Conservation (phyloP, 495 filamentous ascomycete species). For the Penicillium manginii region DNA sequence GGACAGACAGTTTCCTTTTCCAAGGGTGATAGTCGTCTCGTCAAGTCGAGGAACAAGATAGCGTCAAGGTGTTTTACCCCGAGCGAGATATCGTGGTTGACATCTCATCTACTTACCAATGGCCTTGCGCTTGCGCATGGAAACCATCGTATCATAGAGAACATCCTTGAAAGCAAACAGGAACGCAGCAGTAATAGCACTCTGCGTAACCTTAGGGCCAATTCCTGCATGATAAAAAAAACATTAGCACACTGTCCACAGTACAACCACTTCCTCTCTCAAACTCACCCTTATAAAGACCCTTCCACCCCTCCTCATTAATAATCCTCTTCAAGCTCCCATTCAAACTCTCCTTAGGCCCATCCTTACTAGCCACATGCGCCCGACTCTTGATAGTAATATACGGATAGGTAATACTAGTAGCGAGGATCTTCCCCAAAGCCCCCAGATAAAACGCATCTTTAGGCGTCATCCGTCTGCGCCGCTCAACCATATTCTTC, state of each 20-base stretch:
- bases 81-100: not conserved
- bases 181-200: constrained; percentile 93
- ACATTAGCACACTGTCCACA: constrained; percentile 5
- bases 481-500: constrained; percentile 74
- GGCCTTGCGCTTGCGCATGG: constrained; percentile 54
- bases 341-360: constrained; percentile 71
- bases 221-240: constrained; percentile 62
- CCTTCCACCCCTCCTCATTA: constrained; percentile 82
- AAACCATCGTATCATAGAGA: constrained; percentile 65
- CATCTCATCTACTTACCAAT: constrained; percentile 34
- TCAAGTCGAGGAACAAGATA: too few relatives aligned
- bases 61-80: too few relatives aligned
- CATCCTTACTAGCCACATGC: constrained; percentile 80
- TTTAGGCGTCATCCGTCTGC: constrained; percentile 72
- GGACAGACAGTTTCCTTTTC: too few relatives aligned
- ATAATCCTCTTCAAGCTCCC: constrained; percentile 77
- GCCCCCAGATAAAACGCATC: constrained; percentile 92
- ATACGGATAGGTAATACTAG: constrained; percentile 94
- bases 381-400: constrained; percentile 97
- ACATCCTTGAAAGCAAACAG: constrained; percentile 98
- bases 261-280: not conserved
- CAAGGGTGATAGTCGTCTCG: too few relatives aligned
- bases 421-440: constrained; percentile 91
- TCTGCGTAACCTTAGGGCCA: constrained; percentile 93
- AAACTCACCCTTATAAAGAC: constrained; percentile 83